A percentile compares a stretch with the other conserved stretches of the same genome.
phyloP scores from a whole-genome alignment of 2,329 filamentous ascomycete genomes.

The Cytospora chrysosperma region DNA sequence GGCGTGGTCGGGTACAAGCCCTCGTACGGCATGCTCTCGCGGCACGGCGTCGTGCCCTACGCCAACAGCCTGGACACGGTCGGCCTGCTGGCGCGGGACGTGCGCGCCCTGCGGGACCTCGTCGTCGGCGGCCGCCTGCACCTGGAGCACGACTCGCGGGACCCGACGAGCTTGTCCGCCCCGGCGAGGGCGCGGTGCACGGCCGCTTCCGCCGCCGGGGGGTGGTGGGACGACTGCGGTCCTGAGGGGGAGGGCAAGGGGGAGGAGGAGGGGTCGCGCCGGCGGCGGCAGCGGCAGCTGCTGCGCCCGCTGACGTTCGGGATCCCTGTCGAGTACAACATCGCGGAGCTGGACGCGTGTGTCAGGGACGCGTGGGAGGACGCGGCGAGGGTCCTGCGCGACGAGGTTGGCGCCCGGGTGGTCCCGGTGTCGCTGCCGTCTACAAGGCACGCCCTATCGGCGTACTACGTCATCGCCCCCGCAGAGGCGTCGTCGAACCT shows the following conservation, averaged over 20 bases:
- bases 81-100: constrained; percentile 65
- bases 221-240: too few species aligned
- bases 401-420: constrained; percentile 63
- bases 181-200: constrained; percentile 53
- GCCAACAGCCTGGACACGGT: constrained; percentile 93
- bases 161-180: constrained; percentile 70
- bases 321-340: constrained; percentile 79
- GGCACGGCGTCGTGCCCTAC: constrained; percentile 85
- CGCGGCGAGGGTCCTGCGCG: constrained; percentile 58
- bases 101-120: constrained; percentile 51
- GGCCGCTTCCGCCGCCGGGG: constrained; percentile 16
- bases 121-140: constrained; percentile 50
- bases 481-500: constrained; percentile 95
- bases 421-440: constrained; percentile 77
- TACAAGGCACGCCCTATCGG: constrained; percentile 81
- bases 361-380: constrained; percentile 70
- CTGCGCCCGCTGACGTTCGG: constrained; percentile 48
- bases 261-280: too few species aligned
- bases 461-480: constrained; percentile 93
- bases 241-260: constrained; percentile 18
- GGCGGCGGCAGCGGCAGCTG: too few species aligned
- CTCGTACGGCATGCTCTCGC: constrained; percentile 82
- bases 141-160: constrained; percentile 60
- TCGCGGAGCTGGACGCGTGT: constrained; percentile 69
- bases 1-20: constrained; percentile 85